Percentiles rank a stretch among this genome's conserved stretches.
phyloP scores from a whole-genome alignment of 2,329 filamentous ascomycete species.

The Monosporascus sp. region DNA sequence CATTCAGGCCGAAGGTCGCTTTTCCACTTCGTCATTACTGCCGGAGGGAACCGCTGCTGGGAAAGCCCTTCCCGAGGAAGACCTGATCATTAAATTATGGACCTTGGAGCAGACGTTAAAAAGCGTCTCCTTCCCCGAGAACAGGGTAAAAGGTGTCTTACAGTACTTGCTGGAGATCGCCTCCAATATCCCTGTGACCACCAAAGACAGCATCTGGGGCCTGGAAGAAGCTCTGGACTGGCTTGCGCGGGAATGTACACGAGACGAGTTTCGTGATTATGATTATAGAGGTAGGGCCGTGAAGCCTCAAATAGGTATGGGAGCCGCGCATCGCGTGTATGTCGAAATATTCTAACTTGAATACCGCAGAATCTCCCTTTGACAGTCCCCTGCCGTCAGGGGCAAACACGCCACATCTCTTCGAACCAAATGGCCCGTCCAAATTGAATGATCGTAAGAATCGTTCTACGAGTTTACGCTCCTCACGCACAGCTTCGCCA shows the following conservation, averaged over 20 bases:
- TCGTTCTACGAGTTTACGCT: conserved; percentile 21
- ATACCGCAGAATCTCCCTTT: conserved; percentile 37
- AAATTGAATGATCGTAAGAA: conserved; percentile 32
- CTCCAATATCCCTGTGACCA: conserved; percentile 50
- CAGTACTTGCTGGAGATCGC: conserved; percentile 63
- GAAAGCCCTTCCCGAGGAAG: conserved; percentile 66
- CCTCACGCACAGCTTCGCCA: conserved; percentile 23
- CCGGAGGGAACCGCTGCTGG: conserved; percentile 39
- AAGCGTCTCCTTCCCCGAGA: conserved; percentile 61
- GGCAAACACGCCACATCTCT: conserved; percentile 41
- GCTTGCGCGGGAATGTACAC: conserved; percentile 72
- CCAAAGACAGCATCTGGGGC: conserved; percentile 72
- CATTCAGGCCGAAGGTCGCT: conserved; percentile 61
- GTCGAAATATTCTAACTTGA: conserved; percentile 1
- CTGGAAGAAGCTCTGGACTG: conserved; percentile 85
- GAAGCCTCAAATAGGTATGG: conserved; percentile 31
- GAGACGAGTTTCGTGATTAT: conserved; percentile 68
- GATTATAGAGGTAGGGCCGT: conserved; percentile 41
- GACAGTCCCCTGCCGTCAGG: conserved; percentile 48
- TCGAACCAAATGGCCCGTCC: conserved; percentile 27
- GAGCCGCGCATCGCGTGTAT: not conserved
- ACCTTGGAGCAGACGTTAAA: conserved; percentile 69
- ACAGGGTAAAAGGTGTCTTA: conserved; percentile 59
- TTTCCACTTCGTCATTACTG: conserved; percentile 44
- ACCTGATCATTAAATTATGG: conserved; percentile 77